phyloP scores from a whole-genome alignment of 257 asterid genomes.

The Gynochthodes officinalis region DNA sequence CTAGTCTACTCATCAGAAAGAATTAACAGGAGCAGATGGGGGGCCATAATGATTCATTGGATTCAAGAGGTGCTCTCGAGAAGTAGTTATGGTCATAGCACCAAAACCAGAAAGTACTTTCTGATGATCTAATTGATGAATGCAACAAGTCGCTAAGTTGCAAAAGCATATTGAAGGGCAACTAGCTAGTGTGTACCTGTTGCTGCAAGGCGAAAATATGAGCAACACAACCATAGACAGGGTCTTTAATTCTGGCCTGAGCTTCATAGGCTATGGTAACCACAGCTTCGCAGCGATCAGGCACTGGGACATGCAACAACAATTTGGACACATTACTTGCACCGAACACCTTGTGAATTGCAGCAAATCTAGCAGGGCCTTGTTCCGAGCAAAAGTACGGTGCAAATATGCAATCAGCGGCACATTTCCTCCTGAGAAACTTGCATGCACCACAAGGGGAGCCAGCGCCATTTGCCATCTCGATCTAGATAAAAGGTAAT shows the following conservation, averaged over 20 bases:
- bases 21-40: too few relatives aligned
- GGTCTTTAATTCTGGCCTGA: constrained; percentile 78
- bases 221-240: constrained; percentile 85
- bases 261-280: constrained; percentile 90
- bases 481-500: background rate
- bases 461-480: constrained; percentile 45
- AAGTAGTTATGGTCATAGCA: too few relatives aligned
- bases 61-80: background rate
- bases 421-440: constrained; percentile 81
- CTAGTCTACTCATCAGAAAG: too few relatives aligned
- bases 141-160: background rate
- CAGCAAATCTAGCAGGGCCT: constrained; percentile 85
- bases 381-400: constrained; percentile 85
- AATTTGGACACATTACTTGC: constrained; percentile 88
- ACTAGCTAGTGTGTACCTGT: constrained; percentile 40
- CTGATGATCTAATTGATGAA: background rate
- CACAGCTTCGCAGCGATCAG: constrained; percentile 75
- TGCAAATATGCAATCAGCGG: constrained; percentile 71
- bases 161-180: background rate
- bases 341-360: constrained; percentile 91
- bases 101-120: background rate
- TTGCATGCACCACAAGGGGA: constrained; percentile 99
- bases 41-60: background rate
- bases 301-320: constrained; percentile 58
- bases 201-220: constrained; percentile 79